Evolutionary conservation across 2,329 filamentous ascomycete genomes (phyloP), one percentile per base, ranked within the genome.

Genomic region (Orbilia javanica): DNA sequence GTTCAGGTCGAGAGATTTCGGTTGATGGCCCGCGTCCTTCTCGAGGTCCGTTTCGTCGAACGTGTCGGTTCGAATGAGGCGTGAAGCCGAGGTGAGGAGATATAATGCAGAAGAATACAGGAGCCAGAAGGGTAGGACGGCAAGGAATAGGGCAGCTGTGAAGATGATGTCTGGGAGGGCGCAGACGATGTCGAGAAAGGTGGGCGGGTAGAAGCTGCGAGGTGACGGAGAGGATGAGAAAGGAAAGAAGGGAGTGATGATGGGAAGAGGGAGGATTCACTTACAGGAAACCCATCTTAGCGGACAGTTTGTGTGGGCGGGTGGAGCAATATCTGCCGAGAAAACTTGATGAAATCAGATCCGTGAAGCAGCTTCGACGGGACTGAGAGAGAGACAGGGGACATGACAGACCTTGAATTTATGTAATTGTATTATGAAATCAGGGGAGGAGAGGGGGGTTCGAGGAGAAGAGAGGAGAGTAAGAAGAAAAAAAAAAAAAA

Each of bases 141-240:
- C 42, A 11, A 62, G 53, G 29, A 67, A 42, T 18, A 52, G 1
- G 29, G 20, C 4, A 10, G 31, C 5, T 2, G 55, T 53, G 29
- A 44, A n/a, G 31, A 67, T 39, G 31, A n/a, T n/a, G 42, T 67
- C 31, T n/a, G 34, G 63, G n/a, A 55, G 18, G 6, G 22, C 7
- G 10, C n/a, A 18, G 48, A 67, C n/a, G 5, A 67, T 44, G 8
- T 42, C 31, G 18, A 42, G 25, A 13, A 55, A 55, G 4, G 64
- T 44, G 2, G 52, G 46, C 8, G 48, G 31, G 18, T 27, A 50
- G 25, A 48, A 48, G n/a, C 36, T 48, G 18, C 34, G 25, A 4
- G 15, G 34, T 48, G 22, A 18, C 22, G 31, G 2, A 52, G 44
- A 25, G 27, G 20, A 22, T 4, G 53, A 39, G 10, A 25, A 27